Percentiles rank a stretch among this genome's conserved stretches.
Conservation (phyloP, 305 asterid genomes). For the Fraxinus sp. region DNA sequence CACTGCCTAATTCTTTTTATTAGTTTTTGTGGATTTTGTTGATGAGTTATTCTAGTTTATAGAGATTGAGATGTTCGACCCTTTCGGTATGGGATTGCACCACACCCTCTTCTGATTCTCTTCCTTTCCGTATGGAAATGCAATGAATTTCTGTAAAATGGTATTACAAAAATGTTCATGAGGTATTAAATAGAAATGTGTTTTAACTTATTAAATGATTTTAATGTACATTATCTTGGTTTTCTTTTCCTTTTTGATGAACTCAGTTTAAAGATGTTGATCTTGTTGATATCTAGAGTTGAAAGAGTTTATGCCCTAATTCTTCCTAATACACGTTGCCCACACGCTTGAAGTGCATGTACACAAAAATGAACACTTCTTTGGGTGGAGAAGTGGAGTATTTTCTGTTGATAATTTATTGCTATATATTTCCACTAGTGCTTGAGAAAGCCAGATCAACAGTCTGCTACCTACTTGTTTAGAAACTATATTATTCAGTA, state of each 20-base stretch:
- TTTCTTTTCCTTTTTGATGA: background rate
- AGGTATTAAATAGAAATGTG: background rate
- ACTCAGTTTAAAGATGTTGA: background rate
- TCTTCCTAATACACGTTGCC: background rate
- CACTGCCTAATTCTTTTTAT: background rate
- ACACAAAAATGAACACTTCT: constrained; percentile 70
- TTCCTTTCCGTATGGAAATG: background rate
- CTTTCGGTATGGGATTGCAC: background rate
- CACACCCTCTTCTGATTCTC: background rate
- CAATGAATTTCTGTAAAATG: background rate
- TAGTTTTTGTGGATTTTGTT: background rate
- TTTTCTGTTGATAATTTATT: constrained; percentile 12
- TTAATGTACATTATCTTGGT: background rate
- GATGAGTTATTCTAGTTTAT: background rate
- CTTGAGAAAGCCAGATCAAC: constrained; percentile 21
- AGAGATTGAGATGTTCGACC: background rate
- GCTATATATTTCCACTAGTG: background rate
- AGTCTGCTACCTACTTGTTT: constrained; percentile 5
- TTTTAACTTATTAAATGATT: background rate
- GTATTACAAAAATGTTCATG: background rate
- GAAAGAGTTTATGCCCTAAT: background rate
- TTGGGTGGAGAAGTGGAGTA: background rate
- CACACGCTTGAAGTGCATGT: constrained; percentile 32
- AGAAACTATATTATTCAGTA: background rate
- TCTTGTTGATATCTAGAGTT: background rate